These are phyloP conservation scores for Breviolum minutum DNA, from an alignment of 73 alveolate genomes.

Conservation along the genomic window DNA sequence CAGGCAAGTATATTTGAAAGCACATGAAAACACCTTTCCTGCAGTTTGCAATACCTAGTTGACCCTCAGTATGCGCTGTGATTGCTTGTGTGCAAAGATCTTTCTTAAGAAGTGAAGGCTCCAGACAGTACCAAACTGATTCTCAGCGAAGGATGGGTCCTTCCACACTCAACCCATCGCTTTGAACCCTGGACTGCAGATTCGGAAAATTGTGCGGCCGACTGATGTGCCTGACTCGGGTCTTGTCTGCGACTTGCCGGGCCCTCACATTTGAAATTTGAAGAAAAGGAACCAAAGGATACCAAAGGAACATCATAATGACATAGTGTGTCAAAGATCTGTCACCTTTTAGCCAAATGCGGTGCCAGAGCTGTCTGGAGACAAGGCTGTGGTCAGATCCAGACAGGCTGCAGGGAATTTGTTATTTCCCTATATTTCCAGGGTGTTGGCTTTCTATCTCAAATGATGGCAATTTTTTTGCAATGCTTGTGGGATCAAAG, in stretches of 20 bases:
- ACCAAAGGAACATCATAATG: too few species aligned
- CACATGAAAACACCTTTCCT: neutral
- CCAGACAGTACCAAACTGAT: neutral
- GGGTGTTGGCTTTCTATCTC: neutral
- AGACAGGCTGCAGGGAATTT: slow-evolving; percentile 6
- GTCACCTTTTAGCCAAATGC: neutral
- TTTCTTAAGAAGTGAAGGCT: too few species aligned
- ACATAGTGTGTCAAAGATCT: too few species aligned
- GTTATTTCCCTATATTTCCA: neutral
- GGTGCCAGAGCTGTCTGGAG: neutral
- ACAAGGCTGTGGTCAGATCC: slow-evolving; percentile 87
- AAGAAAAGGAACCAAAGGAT: neutral
- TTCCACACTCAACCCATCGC: slow-evolving; percentile 13
- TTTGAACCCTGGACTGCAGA: slow-evolving; percentile 96
- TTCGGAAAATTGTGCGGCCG: slow-evolving; percentile 99
- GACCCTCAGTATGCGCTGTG: too few species aligned
- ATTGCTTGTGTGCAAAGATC: too few species aligned
- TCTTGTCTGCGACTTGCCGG: slow-evolving; percentile 97
- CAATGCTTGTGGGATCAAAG: neutral
- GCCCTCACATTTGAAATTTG: slow-evolving; percentile 92
- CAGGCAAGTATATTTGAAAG: slow-evolving; percentile 83
- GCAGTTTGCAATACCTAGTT: too few species aligned
- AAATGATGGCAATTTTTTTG: neutral
- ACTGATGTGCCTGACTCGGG: slow-evolving; percentile 99
- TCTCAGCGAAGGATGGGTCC: neutral